Percentiles rank a stretch among this genome's conserved stretches.
These are phyloP conservation scores for Gnomoniopsis smithogilvyi DNA, from an alignment of 2,329 filamentous ascomycete genomes.

Conservation along the genomic window DNA sequence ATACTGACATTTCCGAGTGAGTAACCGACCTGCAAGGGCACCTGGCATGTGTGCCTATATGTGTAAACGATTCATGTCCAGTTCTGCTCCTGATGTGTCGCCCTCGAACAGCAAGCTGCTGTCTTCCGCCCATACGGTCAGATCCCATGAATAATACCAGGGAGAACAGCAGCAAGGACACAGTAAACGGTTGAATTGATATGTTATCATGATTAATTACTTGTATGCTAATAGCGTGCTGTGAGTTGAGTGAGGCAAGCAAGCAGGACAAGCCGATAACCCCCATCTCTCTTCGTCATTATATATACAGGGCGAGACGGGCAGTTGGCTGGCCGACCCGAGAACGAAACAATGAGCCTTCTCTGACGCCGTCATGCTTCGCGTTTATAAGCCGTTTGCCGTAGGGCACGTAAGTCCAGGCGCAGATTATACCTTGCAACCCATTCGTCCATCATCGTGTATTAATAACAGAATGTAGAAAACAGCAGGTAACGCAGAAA, in stretches of 20 bases:
- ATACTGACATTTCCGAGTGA: too few relatives aligned
- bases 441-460: slow-evolving; percentile 5
- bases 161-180: not conserved
- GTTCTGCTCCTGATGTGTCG: not conserved
- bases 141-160: not conserved
- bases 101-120: not conserved
- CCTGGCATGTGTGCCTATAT: not conserved
- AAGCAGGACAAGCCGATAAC: not conserved
- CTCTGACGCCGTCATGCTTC: not conserved
- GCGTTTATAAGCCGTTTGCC: not conserved
- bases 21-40: too few relatives aligned
- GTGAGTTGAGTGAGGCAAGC: not conserved
- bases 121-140: not conserved
- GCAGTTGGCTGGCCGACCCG: not conserved
- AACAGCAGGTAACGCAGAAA: not conserved
- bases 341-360: not conserved
- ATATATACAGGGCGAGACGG: not conserved
- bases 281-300: not conserved
- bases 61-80: not conserved
- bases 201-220: not conserved
- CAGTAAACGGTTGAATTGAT: too few relatives aligned
- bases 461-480: slow-evolving; percentile 3
- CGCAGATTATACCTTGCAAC: not conserved
- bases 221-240: not conserved
- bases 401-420: not conserved